Percentiles rank a stretch among this genome's conserved stretches.
Evolutionary conservation across 768 basidiomycete species (phyloP).

Genomic region (Lenzites betulinus): DNA sequence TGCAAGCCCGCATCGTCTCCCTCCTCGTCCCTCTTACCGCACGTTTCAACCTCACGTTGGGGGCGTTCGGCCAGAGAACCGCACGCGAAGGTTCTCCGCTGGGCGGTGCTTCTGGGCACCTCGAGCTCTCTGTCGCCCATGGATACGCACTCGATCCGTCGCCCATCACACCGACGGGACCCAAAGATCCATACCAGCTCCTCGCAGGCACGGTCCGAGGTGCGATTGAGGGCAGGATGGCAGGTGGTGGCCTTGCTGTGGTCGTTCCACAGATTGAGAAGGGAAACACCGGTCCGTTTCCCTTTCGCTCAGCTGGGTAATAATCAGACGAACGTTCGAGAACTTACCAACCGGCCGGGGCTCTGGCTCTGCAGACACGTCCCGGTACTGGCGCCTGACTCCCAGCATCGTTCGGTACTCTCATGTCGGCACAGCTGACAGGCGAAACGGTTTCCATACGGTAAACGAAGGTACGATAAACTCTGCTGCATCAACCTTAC

Average conservation of each 20-base stretch:
- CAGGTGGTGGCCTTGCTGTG: constrained; percentile 10
- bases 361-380: constrained; percentile 38
- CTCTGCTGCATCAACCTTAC: background rate
- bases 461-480: constrained; percentile 64
- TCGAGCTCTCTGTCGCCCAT: constrained; percentile 53
- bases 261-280: constrained; percentile 21
- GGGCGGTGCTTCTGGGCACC: constrained; percentile 37
- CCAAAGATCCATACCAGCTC: constrained; percentile 33
- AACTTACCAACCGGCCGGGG: too few species aligned
- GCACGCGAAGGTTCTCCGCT: constrained; percentile 30
- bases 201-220: constrained; percentile 38
- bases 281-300: constrained; percentile 30
- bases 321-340: background rate
- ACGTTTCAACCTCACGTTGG: constrained; percentile 60
- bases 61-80: constrained; percentile 51
- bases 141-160: constrained; percentile 62
- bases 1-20: constrained; percentile 45
- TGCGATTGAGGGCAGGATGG: constrained; percentile 11
- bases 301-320: too few species aligned
- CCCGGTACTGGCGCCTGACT: constrained; percentile 46
- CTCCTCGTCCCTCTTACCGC: constrained; percentile 66
- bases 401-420: constrained; percentile 72
- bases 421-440: constrained; percentile 22
- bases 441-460: constrained; percentile 52
- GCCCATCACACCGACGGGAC: constrained; percentile 50